Conservation (phyloP, 352 stramenopile genomes). For the Phytophthora europaea region DNA sequence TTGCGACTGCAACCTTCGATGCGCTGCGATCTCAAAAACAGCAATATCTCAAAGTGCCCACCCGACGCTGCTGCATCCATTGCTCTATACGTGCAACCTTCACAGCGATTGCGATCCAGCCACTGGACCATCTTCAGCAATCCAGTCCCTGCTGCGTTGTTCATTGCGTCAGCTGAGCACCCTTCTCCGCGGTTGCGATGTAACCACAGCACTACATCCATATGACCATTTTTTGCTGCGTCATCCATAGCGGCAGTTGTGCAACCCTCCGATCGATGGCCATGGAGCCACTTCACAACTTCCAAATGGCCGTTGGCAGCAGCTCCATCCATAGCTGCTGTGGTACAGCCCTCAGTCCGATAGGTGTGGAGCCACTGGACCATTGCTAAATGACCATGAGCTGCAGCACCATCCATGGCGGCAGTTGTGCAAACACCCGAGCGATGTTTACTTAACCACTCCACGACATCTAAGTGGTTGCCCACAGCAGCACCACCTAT, state of each 20-base stretch:
- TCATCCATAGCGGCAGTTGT: constrained; percentile 37
- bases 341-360: constrained; percentile 30
- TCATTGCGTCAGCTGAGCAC: constrained; percentile 34
- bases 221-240: constrained; percentile 19
- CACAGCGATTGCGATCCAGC: constrained; percentile 29
- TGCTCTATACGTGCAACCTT: constrained; percentile 34
- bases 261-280: constrained; percentile 32
- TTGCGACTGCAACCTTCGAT: constrained; percentile 37
- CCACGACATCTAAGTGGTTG: constrained; percentile 35
- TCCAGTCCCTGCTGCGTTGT: constrained; percentile 28
- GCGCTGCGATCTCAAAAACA: constrained; percentile 32
- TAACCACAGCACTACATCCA: constrained; percentile 32
- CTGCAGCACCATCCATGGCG: constrained; percentile 37
- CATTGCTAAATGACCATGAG: constrained; percentile 37
- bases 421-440: constrained; percentile 28
- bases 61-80: constrained; percentile 43
- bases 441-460: constrained; percentile 35
- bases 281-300: constrained; percentile 36
- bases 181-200: constrained; percentile 37
- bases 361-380: constrained; percentile 37
- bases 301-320: constrained; percentile 29
- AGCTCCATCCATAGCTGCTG: constrained; percentile 30
- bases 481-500: constrained; percentile 40
- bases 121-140: constrained; percentile 36
- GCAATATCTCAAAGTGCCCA: constrained; percentile 35